Conservation (phyloP, 176 grass and related monocot genomes). For the Saccharum officinarum region DNA sequence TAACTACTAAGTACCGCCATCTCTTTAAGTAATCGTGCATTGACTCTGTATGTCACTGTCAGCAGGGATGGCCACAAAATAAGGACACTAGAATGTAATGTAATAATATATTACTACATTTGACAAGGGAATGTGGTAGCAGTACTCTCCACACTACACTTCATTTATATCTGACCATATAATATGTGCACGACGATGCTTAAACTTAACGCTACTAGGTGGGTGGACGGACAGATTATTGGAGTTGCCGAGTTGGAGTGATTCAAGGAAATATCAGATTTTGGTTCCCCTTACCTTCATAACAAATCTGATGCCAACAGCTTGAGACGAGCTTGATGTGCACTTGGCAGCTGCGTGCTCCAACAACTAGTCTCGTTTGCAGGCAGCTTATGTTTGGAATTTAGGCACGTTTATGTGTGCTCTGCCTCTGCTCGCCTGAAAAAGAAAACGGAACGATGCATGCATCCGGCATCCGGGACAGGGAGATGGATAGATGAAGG, state of each 20-base stretch:
- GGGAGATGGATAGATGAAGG: neutral
- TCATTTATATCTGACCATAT: neutral
- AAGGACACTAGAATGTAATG: too few species aligned
- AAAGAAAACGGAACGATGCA: neutral
- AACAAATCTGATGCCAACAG: too few species aligned
- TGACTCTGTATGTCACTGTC: constrained; percentile 16
- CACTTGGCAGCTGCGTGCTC: neutral
- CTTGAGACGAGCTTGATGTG: neutral
- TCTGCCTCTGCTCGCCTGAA: neutral
- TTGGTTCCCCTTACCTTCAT: too few species aligned
- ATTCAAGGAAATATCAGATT: too few species aligned
- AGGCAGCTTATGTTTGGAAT: too few species aligned
- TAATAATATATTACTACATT: too few species aligned
- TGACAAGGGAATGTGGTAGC: too few species aligned
- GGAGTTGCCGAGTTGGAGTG: neutral
- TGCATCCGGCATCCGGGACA: neutral
- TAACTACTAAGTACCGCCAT: too few species aligned
- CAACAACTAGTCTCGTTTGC: neutral
- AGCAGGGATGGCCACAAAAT: neutral
- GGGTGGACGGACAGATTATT: neutral
- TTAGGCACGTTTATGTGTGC: neutral
- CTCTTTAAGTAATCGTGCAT: neutral
- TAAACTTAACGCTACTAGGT: neutral
- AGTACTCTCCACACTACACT: too few species aligned
- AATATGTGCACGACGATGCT: neutral